Evolutionary conservation across 2,329 filamentous ascomycete species (phyloP).

Genomic region (Talaromyces atroroseus): DNA sequence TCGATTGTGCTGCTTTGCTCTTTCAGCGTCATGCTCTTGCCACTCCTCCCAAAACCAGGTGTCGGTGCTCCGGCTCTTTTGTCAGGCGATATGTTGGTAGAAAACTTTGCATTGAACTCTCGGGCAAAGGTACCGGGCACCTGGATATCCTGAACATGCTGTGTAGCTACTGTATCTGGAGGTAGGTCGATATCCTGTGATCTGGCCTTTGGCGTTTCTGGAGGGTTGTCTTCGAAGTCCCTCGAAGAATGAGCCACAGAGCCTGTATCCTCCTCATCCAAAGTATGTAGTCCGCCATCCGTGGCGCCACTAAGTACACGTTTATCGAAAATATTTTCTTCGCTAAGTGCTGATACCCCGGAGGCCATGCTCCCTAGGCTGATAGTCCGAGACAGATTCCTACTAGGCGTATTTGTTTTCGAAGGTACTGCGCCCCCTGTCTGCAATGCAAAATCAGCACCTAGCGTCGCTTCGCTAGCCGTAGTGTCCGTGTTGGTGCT

Average conservation of each 20-base stretch:
- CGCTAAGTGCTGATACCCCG: slow-evolving; percentile 55
- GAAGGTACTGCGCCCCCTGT: slow-evolving; percentile 63
- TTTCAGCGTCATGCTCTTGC: slow-evolving; percentile 78
- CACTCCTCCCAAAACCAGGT: slow-evolving; percentile 48
- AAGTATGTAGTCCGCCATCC: slow-evolving; percentile 49
- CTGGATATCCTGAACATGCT: slow-evolving; percentile 82
- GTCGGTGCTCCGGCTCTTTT: slow-evolving; percentile 51
- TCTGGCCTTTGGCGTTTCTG: slow-evolving; percentile 66
- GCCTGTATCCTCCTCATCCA: slow-evolving; percentile 55
- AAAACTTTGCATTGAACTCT: slow-evolving; percentile 71
- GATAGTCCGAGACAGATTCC: slow-evolving; percentile 63
- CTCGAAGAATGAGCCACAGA: slow-evolving; percentile 34
- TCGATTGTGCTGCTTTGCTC: slow-evolving; percentile 98
- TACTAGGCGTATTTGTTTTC: slow-evolving; percentile 17
- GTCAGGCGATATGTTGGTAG: slow-evolving; percentile 55
- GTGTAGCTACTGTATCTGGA: slow-evolving; percentile 81
- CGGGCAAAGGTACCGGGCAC: slow-evolving; percentile 83
- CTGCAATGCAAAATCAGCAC: slow-evolving; percentile 75
- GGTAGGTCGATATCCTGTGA: slow-evolving; percentile 56
- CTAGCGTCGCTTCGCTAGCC: slow-evolving; percentile 66
- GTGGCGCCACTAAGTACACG: slow-evolving; percentile 33
- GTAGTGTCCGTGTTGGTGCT: slow-evolving; percentile 55
- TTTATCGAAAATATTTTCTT: slow-evolving; percentile 42
- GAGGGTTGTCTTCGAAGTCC: slow-evolving; percentile 40
- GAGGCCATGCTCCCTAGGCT: slow-evolving; percentile 89